Conservation (phyloP, 345 rosid species). For the Kernera saxatilis region DNA sequence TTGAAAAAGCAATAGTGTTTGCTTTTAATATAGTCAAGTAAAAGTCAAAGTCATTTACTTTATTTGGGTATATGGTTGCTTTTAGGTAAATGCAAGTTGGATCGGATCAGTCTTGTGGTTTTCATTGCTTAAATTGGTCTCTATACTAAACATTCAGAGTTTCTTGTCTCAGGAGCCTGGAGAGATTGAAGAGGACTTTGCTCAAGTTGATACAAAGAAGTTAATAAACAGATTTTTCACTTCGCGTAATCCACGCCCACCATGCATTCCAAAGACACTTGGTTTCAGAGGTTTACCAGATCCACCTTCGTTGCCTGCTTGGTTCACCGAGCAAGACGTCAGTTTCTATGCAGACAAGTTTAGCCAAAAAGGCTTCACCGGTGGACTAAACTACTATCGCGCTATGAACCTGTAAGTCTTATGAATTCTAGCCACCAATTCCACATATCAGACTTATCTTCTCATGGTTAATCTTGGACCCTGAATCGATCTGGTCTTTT, state of each 20-base stretch:
- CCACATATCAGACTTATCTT: not conserved
- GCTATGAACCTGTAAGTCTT: slow-evolving; percentile 55
- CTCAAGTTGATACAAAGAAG: slow-evolving; percentile 47
- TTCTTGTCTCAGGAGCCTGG: slow-evolving; percentile 56
- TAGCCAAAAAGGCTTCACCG: slow-evolving; percentile 67
- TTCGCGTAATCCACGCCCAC: slow-evolving; percentile 42
- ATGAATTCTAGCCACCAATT: not conserved
- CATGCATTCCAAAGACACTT: slow-evolving; percentile 47
- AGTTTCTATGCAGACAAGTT: slow-evolving; percentile 54
- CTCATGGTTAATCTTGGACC: not conserved
- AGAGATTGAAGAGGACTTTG: slow-evolving; percentile 68
- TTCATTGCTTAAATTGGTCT: not conserved
- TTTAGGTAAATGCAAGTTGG: not conserved
- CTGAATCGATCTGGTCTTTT: not conserved
- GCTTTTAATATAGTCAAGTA: no score
- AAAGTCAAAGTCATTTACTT: slow-evolving; percentile 6
- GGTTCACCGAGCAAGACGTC: slow-evolving; percentile 71
- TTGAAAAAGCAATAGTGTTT: not conserved
- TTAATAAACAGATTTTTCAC: slow-evolving; percentile 40
- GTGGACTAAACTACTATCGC: slow-evolving; percentile 78
- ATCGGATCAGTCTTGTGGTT: not conserved
- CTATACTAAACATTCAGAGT: slow-evolving; percentile 1
- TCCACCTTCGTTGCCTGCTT: slow-evolving; percentile 47
- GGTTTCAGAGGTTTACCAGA: slow-evolving; percentile 54
- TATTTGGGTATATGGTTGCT: not conserved